Evolutionary conservation across 768 basidiomycete genomes (phyloP).

Genomic region (Kwoniella mangroviensis): DNA sequence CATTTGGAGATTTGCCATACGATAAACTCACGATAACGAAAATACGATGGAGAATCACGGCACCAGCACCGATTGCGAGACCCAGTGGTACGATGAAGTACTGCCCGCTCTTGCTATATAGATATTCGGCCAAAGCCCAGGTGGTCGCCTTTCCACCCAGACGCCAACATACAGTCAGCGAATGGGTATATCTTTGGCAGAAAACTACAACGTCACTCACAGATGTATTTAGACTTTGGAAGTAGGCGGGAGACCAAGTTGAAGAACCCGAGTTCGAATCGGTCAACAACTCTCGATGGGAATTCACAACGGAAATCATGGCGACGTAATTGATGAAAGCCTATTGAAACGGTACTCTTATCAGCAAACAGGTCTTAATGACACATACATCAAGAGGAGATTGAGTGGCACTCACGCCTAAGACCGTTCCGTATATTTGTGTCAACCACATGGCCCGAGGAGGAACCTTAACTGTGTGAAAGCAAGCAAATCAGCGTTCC

Average conservation of each 20-base stretch:
- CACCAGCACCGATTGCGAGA: slow-evolving; percentile 9
- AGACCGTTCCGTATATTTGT: slow-evolving; percentile 22
- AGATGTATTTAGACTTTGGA: slow-evolving; percentile 19
- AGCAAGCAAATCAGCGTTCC: too few species aligned
- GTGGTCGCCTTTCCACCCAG: neutral
- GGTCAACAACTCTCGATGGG: slow-evolving; percentile 8
- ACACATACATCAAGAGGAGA: too few species aligned
- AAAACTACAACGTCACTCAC: neutral
- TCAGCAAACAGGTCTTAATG: too few species aligned
- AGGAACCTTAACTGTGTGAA: slow-evolving; percentile 12
- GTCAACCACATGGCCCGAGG: slow-evolving; percentile 27
- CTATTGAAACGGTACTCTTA: neutral
- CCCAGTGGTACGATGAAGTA: slow-evolving; percentile 15
- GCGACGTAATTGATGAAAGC: slow-evolving; percentile 32
- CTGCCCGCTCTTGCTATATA: neutral
- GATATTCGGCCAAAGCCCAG: slow-evolving; percentile 12
- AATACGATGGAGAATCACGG: slow-evolving; percentile 15
- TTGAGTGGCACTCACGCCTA: neutral
- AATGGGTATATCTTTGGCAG: neutral
- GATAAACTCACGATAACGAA: slow-evolving; percentile 12
- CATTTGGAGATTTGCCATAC: neutral
- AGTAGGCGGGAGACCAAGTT: slow-evolving; percentile 18
- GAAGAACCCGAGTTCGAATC: slow-evolving; percentile 8
- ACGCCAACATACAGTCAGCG: too few species aligned
- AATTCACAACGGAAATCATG: slow-evolving; percentile 24